Percentiles rank a stretch among this genome's conserved stretches.
phyloP scores from a whole-genome alignment of 257 asterid genomes.

The Plectranthus barbatus region DNA sequence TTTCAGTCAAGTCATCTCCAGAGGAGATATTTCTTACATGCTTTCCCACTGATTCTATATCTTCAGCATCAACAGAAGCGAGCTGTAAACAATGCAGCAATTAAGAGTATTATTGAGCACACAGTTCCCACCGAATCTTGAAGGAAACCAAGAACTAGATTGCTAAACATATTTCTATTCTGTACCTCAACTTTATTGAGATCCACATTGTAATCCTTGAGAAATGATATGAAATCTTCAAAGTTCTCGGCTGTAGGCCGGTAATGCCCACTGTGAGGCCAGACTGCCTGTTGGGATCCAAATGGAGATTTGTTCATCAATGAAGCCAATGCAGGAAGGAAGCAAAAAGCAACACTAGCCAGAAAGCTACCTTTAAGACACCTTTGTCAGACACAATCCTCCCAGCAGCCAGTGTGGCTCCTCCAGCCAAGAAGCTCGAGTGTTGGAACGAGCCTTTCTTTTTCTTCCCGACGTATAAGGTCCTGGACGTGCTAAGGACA shows the following conservation, averaged over 20 bases:
- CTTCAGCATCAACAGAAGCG: slow-evolving; percentile 53
- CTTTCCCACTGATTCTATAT: slow-evolving; percentile 38
- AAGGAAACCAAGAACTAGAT: background rate
- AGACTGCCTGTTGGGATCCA: slow-evolving; percentile 57
- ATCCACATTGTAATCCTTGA: slow-evolving; percentile 56
- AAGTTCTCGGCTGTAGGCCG: slow-evolving; percentile 84
- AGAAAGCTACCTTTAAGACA: slow-evolving; percentile 48
- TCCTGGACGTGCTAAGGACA: slow-evolving; percentile 78
- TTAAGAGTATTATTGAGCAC: slow-evolving; percentile 13
- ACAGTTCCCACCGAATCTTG: background rate
- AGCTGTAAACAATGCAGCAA: slow-evolving; percentile 35
- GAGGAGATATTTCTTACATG: slow-evolving; percentile 52
- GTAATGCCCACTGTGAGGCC: slow-evolving; percentile 99
- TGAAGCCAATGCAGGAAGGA: background rate
- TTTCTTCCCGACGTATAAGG: slow-evolving; percentile 76
- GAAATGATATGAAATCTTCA: slow-evolving; percentile 59
- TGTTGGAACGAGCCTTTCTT: slow-evolving; percentile 84
- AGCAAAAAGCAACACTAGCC: background rate
- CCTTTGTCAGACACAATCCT: slow-evolving; percentile 78
- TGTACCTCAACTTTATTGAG: slow-evolving; percentile 70
- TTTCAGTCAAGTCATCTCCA: slow-evolving; percentile 47
- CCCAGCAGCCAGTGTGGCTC: slow-evolving; percentile 93
- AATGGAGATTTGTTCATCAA: background rate
- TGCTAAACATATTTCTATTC: too few species aligned
- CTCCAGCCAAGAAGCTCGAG: slow-evolving; percentile 94